Conservation (phyloP, 2,329 filamentous ascomycete genomes). For the Colletotrichum paranaense region DNA sequence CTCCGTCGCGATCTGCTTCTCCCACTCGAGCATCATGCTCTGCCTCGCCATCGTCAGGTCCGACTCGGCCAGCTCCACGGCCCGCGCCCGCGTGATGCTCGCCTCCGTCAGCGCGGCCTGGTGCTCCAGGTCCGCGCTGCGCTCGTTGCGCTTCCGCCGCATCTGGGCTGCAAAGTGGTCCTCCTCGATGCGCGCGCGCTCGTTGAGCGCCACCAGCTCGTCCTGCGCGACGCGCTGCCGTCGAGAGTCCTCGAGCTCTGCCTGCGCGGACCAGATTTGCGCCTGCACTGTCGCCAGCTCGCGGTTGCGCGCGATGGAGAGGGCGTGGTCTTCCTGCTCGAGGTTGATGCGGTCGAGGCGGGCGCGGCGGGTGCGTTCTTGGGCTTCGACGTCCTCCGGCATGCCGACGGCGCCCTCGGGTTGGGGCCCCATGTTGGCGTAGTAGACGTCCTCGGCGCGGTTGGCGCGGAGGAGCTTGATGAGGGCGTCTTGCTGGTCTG, state of each 20-base stretch:
- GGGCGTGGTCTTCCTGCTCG: slow-evolving; percentile 61
- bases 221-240: slow-evolving; percentile 57
- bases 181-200: slow-evolving; percentile 61
- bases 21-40: slow-evolving; percentile 60
- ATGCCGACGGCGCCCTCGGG: slow-evolving; percentile 64
- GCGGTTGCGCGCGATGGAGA: slow-evolving; percentile 59
- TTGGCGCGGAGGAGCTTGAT: slow-evolving; percentile 62
- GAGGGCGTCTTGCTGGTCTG: slow-evolving; percentile 54
- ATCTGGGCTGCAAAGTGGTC: slow-evolving; percentile 50
- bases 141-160: slow-evolving; percentile 49
- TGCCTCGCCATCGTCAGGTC: slow-evolving; percentile 57
- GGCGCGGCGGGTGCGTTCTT: slow-evolving; percentile 62
- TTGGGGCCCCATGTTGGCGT: slow-evolving; percentile 64
- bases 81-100: slow-evolving; percentile 54
- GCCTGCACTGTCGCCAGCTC: slow-evolving; percentile 64
- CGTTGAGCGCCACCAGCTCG: slow-evolving; percentile 56
- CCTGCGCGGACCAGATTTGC: slow-evolving; percentile 59
- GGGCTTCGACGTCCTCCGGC: slow-evolving; percentile 59
- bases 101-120: slow-evolving; percentile 60
- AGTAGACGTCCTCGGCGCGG: slow-evolving; percentile 64
- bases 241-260: slow-evolving; percentile 63
- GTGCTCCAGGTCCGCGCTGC: slow-evolving; percentile 54
- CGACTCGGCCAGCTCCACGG: slow-evolving; percentile 59
- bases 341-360: slow-evolving; percentile 56
- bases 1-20: slow-evolving; percentile 57